phyloP scores from a whole-genome alignment of 1,139 yeast species.

The Yamadazyma atmosphaerica region DNA sequence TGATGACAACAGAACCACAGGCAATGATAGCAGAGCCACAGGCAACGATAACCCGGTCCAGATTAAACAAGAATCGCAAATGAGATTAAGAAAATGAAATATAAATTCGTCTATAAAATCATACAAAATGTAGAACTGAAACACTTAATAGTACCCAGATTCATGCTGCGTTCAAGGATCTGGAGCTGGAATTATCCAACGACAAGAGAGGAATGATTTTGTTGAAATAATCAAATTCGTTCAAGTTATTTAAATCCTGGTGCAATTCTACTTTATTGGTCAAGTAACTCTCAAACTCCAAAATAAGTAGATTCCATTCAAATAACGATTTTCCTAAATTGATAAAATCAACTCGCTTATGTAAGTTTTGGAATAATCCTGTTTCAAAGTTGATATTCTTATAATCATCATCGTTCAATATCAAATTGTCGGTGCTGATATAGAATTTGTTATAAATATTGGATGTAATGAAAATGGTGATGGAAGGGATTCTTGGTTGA shows the following conservation, averaged over 20 bases:
- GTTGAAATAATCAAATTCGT: conserved; percentile 38
- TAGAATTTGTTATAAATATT: conserved; percentile 32
- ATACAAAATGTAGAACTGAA: conserved; percentile 1
- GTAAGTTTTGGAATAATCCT: conserved; percentile 8
- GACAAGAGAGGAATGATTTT: conserved; percentile 43
- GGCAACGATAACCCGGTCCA: neutral
- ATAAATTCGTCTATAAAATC: neutral
- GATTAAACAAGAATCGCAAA: neutral
- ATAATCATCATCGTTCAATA: conserved; percentile 13
- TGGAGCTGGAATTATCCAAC: conserved; percentile 35
- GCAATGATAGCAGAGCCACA: no score
- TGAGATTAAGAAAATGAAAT: neutral
- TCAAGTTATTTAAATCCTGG: conserved; percentile 17
- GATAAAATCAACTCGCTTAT: conserved; percentile 12
- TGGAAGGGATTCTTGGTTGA: conserved; percentile 34
- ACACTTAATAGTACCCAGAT: neutral
- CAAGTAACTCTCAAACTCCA: conserved; percentile 60
- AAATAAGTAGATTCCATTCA: conserved; percentile 60
- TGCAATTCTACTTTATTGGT: conserved; percentile 36
- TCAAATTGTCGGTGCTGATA: conserved; percentile 28
- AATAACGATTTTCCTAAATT: conserved; percentile 63
- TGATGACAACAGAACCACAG: no score
- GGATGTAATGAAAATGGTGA: conserved; percentile 35
- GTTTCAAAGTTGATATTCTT: conserved; percentile 14
- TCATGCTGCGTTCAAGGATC: no score